phyloP scores from a whole-genome alignment of 2,329 filamentous ascomycete species.

The Aspergillus oerlinghausenensis region DNA sequence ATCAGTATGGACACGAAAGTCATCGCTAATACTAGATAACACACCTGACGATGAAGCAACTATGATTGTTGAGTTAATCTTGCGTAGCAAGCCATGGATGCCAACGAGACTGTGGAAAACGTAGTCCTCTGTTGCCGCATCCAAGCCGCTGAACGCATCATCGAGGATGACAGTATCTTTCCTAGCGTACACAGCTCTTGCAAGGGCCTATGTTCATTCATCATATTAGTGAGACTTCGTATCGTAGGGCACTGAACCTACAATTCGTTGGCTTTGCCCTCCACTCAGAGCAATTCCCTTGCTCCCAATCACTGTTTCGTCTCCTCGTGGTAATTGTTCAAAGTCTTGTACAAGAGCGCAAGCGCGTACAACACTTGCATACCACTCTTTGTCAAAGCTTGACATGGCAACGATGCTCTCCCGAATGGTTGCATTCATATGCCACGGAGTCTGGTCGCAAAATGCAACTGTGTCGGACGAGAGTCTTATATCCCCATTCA shows the following conservation, averaged over 20 bases:
- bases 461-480: slow-evolving; percentile 33
- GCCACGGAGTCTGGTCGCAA: slow-evolving; percentile 40
- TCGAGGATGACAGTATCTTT: slow-evolving; percentile 48
- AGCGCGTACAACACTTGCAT: slow-evolving; percentile 31
- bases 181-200: slow-evolving; percentile 49
- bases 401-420: slow-evolving; percentile 38
- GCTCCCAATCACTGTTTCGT: slow-evolving; percentile 47
- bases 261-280: slow-evolving; percentile 50
- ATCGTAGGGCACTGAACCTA: slow-evolving; percentile 14
- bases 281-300: slow-evolving; percentile 50
- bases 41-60: slow-evolving; percentile 36
- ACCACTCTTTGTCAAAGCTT: slow-evolving; percentile 34
- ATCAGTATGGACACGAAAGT: not conserved
- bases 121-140: slow-evolving; percentile 45
- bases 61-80: slow-evolving; percentile 37
- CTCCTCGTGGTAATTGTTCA: slow-evolving; percentile 35
- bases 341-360: slow-evolving; percentile 40
- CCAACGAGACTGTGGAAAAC: slow-evolving; percentile 47
- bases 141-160: slow-evolving; percentile 50
- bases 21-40: not conserved
- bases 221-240: not conserved
- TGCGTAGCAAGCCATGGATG: slow-evolving; percentile 42
- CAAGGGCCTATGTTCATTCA: slow-evolving; percentile 39
- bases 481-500: slow-evolving; percentile 31
- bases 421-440: slow-evolving; percentile 39